Evolutionary conservation across 805 yeast genomes (phyloP), one percentile per base, ranked within the genome.

Genomic region (Wickerhamiella occidentalis): DNA sequence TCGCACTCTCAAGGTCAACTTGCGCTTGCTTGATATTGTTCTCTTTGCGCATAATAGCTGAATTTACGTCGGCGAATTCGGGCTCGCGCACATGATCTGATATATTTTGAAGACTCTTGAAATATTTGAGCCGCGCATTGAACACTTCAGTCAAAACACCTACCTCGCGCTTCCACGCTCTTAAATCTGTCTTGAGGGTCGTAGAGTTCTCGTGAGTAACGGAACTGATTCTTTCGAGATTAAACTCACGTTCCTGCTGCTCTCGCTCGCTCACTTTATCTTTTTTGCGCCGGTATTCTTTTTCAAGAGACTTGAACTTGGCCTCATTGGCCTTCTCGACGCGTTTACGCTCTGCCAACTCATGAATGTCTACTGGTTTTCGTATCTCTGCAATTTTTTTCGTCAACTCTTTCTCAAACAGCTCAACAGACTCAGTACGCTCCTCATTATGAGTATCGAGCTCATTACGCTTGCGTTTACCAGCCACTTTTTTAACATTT

Each of bases 71-170:
- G 47, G 51, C 56, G 13, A 70, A 63, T 21, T 67, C 68, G 48
- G 76, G 67, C 7, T 76, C 72, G 6, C 74, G 73, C 30, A 90
- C 88, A 38, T 79, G 79, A 64, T 92, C 97, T 0, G 96, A 86
- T 21, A 88, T 73, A 47, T 73, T 80, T 63, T 92, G 98, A 26
- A 92, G 71, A 53, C 85, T 88, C 57, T 79, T 78, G 67, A 80
- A 92, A 63, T 88, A 92, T 40, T 75, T 82, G 35, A 90, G 74
- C 47, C 90, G 77, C n/a, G 79, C 68, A 64, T 90, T 92, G 66
- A 80, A 90, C 0, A 84, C 73, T 28, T 74, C 73, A 54, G 85
- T 78, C 40, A 69, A 67, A 18, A 74, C 72, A 37, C 75, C 69
- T 12, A 74, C 58, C 52, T 75, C 82, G 36, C 72, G 70, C 26